These are phyloP conservation scores for Kentomonas sorsogonicus DNA, from an alignment of 208 protist species.

Conservation along the genomic window DNA sequence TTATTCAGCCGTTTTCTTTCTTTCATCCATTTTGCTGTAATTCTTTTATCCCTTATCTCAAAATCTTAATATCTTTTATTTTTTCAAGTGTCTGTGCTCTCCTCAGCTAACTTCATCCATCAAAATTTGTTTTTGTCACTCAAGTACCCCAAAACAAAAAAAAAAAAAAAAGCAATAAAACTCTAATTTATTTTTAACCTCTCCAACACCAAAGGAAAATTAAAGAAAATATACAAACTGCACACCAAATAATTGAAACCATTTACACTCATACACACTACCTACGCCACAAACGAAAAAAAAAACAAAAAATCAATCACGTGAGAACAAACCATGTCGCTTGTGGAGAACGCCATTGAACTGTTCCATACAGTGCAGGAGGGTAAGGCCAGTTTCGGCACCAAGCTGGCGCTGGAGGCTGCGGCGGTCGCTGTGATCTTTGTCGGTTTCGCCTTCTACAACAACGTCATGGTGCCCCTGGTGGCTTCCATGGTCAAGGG, in stretches of 20 bases:
- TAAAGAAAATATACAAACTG: not conserved
- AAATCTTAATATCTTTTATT: slow-evolving; percentile 8
- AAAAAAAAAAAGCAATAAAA: slow-evolving; percentile 4
- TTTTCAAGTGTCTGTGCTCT: slow-evolving; percentile 4
- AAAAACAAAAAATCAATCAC: too few species aligned
- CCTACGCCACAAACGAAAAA: too few species aligned
- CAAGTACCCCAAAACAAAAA: not conserved
- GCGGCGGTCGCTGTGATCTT: slow-evolving; percentile 40
- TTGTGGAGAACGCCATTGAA: not conserved
- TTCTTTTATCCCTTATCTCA: too few species aligned
- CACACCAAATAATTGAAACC: not conserved
- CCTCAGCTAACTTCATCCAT: not conserved
- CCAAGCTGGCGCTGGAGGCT: slow-evolving; percentile 17
- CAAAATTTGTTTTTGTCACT: not conserved
- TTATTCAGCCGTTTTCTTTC: slow-evolving; percentile 1
- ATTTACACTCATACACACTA: too few species aligned
- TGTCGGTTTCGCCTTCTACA: slow-evolving; percentile 60
- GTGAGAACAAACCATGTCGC: too few species aligned
- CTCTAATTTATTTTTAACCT: not conserved
- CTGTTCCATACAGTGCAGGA: not conserved
- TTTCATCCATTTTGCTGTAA: not conserved
- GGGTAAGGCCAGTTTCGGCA: slow-evolving; percentile 9
- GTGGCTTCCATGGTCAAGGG: slow-evolving; percentile 24
- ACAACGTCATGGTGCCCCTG: slow-evolving; percentile 39
- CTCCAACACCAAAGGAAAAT: not conserved